These are phyloP conservation scores for Kazachstania kunashirensis DNA, from an alignment of 805 yeast species.

Conservation along the genomic window DNA sequence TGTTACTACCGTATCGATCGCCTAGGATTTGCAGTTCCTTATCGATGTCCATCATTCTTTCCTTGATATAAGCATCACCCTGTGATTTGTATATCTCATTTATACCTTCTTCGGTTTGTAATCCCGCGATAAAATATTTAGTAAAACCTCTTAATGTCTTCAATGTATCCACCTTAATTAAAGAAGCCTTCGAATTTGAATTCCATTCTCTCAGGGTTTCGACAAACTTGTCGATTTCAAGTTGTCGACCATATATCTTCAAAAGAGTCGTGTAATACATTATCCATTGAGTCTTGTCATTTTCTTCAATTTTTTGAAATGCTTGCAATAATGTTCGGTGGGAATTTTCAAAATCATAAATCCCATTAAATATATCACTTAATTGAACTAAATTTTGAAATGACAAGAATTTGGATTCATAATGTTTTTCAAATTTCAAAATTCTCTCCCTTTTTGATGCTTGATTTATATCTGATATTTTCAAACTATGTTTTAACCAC, in stretches of 20 bases:
- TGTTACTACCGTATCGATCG: constrained; percentile 12
- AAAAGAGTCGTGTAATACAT: constrained; percentile 17
- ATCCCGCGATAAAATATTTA: constrained; percentile 7
- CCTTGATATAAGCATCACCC: constrained; percentile 1
- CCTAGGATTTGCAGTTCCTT: constrained; percentile 11
- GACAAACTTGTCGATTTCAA: constrained; percentile 10
- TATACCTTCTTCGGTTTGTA: not conserved
- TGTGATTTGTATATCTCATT: not conserved
- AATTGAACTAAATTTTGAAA: constrained; percentile 21
- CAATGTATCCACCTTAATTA: constrained; percentile 14
- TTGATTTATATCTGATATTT: too few relatives aligned
- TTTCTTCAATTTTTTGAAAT: constrained; percentile 6
- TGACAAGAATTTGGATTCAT: constrained; percentile 7
- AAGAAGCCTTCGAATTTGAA: constrained; percentile 11
- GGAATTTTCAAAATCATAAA: constrained; percentile 11
- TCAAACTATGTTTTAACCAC: constrained; percentile 13
- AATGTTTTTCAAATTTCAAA: constrained; percentile 10
- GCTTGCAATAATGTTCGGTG: not conserved
- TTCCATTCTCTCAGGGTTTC: constrained; percentile 21
- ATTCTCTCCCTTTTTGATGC: constrained; percentile 4
- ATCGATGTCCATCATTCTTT: constrained; percentile 6
- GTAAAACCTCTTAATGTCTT: constrained; percentile 17
- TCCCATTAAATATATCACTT: constrained; percentile 10
- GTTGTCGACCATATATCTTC: constrained; percentile 11
- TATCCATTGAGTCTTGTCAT: constrained; percentile 14